Percentiles rank a stretch among this genome's conserved stretches.
Evolutionary conservation across 2,329 filamentous ascomycete species (phyloP).

Genomic region (Colletotrichum sp.): DNA sequence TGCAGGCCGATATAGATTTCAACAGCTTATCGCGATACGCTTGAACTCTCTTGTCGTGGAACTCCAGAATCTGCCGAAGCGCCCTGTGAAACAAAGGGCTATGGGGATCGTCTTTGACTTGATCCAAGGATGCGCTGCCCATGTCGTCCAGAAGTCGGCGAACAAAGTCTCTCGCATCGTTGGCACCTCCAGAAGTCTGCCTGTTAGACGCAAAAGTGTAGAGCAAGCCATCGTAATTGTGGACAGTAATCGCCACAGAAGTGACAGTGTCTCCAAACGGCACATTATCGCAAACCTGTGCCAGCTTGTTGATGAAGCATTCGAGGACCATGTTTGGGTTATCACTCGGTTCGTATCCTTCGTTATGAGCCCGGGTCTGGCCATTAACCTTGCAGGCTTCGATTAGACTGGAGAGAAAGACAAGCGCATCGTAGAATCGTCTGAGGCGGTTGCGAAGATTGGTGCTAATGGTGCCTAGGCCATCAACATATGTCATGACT

Average conservation of each 20-base stretch:
- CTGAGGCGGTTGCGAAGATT: neutral
- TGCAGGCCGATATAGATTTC: neutral
- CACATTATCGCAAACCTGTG: conserved; percentile 33
- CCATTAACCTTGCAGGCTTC: conserved; percentile 11
- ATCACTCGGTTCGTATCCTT: neutral
- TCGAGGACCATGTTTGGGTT: conserved; percentile 27
- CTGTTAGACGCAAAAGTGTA: conserved; percentile 38
- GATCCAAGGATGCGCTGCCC: neutral
- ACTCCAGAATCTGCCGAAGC: neutral
- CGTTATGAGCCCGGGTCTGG: neutral
- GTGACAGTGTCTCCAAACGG: conserved; percentile 34
- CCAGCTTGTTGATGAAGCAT: conserved; percentile 34
- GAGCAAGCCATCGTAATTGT: conserved; percentile 25
- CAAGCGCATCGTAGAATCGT: neutral
- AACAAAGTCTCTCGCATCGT: neutral
- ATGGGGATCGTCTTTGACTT: neutral
- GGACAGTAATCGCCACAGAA: conserved; percentile 31
- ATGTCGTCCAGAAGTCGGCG: neutral
- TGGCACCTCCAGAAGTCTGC: neutral
- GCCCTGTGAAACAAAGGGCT: neutral
- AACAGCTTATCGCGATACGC: neutral
- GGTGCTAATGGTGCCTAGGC: neutral
- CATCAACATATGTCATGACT: neutral
- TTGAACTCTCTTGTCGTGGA: neutral
- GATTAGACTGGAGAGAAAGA: conserved; percentile 7